Conservation (phyloP, 805 yeast species). For the Kazachstania viticola region DNA sequence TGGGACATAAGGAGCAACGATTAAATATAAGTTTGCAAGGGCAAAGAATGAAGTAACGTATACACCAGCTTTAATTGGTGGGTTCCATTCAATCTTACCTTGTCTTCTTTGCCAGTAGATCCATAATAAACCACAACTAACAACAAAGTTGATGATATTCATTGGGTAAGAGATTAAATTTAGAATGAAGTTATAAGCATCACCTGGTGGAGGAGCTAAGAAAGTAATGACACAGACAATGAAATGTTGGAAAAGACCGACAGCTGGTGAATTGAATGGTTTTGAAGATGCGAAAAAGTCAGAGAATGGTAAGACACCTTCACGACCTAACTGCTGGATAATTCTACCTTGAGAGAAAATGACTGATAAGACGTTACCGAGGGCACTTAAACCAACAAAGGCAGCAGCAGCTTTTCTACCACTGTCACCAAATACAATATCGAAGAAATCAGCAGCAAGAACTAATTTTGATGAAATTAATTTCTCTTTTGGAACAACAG, state of each 20-base stretch:
- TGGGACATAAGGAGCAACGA: constrained; percentile 71
- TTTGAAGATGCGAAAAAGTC: constrained; percentile 55
- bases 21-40: constrained; percentile 52
- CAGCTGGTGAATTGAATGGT: constrained; percentile 65
- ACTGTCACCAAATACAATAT: constrained; percentile 52
- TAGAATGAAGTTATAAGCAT: constrained; percentile 71
- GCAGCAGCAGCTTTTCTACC: constrained; percentile 69
- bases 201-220: constrained; percentile 77
- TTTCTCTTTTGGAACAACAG: constrained; percentile 63
- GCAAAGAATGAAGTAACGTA: constrained; percentile 55
- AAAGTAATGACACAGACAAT: constrained; percentile 61
- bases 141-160: constrained; percentile 58
- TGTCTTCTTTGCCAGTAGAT: constrained; percentile 40
- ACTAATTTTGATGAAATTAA: constrained; percentile 51
- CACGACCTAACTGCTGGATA: constrained; percentile 71
- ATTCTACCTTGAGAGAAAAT: constrained; percentile 74
- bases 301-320: constrained; percentile 69
- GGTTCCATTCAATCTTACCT: constrained; percentile 51
- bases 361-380: constrained; percentile 77
- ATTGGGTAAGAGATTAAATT: constrained; percentile 74
- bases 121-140: constrained; percentile 47
- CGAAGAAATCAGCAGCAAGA: constrained; percentile 67
- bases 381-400: constrained; percentile 69
- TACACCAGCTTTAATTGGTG: constrained; percentile 56
- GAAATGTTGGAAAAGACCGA: constrained; percentile 70